A percentile compares a stretch with the other conserved stretches of the same genome.
These are phyloP conservation scores for Saccharomycopsis lassenensis DNA, from an alignment of 805 yeast genomes.

Conservation along the genomic window DNA sequence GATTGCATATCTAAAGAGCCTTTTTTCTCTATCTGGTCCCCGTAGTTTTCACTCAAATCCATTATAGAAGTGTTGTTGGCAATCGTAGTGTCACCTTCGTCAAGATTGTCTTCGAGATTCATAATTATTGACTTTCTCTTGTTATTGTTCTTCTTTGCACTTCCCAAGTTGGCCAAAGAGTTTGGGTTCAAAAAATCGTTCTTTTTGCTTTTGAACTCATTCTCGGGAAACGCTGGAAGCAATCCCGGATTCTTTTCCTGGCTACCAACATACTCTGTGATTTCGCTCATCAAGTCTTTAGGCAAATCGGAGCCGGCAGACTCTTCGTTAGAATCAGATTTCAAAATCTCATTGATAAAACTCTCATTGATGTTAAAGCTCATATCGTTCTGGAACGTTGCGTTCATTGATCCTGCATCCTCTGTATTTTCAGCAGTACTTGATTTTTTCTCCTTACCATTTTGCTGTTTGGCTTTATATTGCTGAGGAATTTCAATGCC, in stretches of 20 bases:
- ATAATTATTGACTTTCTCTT: no score
- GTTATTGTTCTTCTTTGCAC: not conserved
- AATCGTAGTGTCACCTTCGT: constrained; percentile 19
- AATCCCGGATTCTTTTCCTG: not conserved
- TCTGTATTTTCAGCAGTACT: no score
- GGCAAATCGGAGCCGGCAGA: no score
- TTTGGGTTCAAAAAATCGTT: constrained; percentile 8
- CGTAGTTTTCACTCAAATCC: constrained; percentile 7
- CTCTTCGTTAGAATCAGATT: not conserved
- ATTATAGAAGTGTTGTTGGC: constrained; percentile 16
- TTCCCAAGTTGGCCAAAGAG: constrained; percentile 1
- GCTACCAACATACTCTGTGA: not conserved
- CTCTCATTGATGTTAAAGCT: constrained; percentile 17
- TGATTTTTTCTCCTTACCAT: no score
- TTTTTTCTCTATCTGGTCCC: not conserved
- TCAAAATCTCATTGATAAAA: constrained; percentile 14
- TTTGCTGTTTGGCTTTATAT: no score
- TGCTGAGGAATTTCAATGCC: no score
- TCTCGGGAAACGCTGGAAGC: constrained; percentile 6
- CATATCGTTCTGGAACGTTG: no score
- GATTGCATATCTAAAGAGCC: no score
- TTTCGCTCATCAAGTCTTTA: not conserved
- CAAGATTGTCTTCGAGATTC: constrained; percentile 11
- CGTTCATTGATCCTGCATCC: no score
- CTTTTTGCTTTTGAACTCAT: constrained; percentile 1